Evolutionary conservation across 2,329 filamentous ascomycete species (phyloP).

Genomic region (Juglanconis oblonga): DNA sequence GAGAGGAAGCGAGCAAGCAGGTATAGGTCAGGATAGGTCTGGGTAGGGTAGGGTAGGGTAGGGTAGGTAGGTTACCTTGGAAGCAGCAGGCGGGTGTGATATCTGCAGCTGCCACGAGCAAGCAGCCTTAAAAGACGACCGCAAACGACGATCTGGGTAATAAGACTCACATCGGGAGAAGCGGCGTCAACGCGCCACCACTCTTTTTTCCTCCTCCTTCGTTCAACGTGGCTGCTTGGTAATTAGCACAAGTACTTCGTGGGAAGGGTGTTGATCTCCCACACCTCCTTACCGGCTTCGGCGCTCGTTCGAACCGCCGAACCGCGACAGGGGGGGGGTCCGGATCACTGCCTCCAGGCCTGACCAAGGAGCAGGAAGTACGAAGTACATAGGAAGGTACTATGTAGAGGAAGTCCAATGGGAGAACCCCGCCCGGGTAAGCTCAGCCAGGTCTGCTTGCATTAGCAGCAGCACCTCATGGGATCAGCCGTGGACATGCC

Average conservation of each 20-base stretch:
- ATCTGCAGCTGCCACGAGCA: not conserved
- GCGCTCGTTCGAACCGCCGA: slow-evolving; percentile 1
- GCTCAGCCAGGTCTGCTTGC: too few species aligned
- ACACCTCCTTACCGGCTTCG: slow-evolving; percentile 1
- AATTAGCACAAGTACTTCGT: too few species aligned
- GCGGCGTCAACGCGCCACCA: not conserved
- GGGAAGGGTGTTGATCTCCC: too few species aligned
- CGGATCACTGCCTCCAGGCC: not conserved
- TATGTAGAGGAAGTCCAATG: too few species aligned
- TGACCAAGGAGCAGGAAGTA: not conserved
- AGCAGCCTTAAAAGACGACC: not conserved
- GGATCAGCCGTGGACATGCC: too few species aligned
- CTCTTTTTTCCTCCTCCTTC: not conserved
- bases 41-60: not conserved
- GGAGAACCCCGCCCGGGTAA: too few species aligned
- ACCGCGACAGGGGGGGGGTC: not conserved
- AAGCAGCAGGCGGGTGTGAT: not conserved
- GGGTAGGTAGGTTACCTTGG: not conserved
- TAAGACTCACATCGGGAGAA: not conserved
- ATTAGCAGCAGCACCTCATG: too few species aligned
- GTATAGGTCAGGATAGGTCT: not conserved
- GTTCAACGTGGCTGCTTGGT: too few species aligned
- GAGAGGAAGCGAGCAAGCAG: too few species aligned
- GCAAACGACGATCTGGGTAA: too few species aligned
- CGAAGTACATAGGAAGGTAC: not conserved